A percentile compares a stretch with the other conserved stretches of the same genome.
Evolutionary conservation across 306 rosid species (phyloP).

Genomic region (Pyrus betulifolia): DNA sequence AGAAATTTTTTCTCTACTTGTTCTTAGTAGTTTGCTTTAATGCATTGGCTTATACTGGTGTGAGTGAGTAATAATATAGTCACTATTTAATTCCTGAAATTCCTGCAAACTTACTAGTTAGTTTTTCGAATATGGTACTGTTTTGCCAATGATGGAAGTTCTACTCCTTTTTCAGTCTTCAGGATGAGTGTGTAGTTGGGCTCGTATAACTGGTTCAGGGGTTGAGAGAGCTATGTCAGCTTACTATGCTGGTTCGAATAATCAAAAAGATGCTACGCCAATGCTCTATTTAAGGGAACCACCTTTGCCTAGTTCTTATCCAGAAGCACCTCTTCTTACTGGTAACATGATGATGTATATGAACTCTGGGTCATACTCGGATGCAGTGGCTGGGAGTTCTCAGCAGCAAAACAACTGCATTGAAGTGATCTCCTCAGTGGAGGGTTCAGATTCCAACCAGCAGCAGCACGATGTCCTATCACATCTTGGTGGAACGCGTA

Average conservation of each 20-base stretch:
- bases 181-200: constrained; percentile 5
- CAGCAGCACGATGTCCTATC: constrained; percentile 48
- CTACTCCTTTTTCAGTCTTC: constrained; percentile 2
- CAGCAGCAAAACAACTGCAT: constrained; percentile 46
- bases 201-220: constrained; percentile 6
- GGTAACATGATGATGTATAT: constrained; percentile 53
- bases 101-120: background rate
- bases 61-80: background rate
- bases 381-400: constrained; percentile 35
- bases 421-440: constrained; percentile 33
- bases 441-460: constrained; percentile 35
- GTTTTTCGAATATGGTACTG: background rate
- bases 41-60: background rate
- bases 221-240: constrained; percentile 48
- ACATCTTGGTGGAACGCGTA: constrained; percentile 35
- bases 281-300: constrained; percentile 50
- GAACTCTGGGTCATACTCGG: constrained; percentile 41
- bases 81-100: background rate
- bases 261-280: constrained; percentile 38
- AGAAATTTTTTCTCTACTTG: background rate
- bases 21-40: background rate
- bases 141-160: background rate
- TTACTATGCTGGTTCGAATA: constrained; percentile 39
- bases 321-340: constrained; percentile 44
- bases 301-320: constrained; percentile 40